Percentiles rank a stretch among this genome's conserved stretches.
Conservation (phyloP, 1,284 basidiomycete species). For the Malassezia equina region DNA sequence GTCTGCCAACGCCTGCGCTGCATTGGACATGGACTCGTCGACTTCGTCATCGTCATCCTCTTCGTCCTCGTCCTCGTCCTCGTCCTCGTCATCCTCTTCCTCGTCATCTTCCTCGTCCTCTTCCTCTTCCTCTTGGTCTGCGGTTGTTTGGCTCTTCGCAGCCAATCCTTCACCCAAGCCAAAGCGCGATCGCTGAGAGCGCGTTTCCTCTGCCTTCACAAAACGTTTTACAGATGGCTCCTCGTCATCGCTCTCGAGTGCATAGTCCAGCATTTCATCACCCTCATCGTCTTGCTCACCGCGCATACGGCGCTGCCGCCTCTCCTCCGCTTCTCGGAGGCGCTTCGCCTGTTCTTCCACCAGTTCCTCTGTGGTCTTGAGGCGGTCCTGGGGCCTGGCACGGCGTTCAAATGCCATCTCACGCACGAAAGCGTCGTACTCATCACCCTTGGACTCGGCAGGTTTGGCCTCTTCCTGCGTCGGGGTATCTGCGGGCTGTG, state of each 20-base stretch:
- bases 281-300: conserved; percentile 54
- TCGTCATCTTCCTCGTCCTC: conserved; percentile 42
- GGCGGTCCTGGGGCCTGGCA: conserved; percentile 85
- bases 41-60: conserved; percentile 30
- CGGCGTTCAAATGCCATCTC: conserved; percentile 86
- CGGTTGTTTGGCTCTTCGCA: conserved; percentile 48
- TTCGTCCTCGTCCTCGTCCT: conserved; percentile 44
- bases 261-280: conserved; percentile 5
- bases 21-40: conserved; percentile 47
- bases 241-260: conserved; percentile 45
- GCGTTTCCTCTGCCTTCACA: conserved; percentile 16
- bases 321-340: conserved; percentile 73
- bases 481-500: conserved; percentile 8
- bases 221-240: conserved; percentile 38
- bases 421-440: conserved; percentile 81
- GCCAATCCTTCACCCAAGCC: conserved; percentile 40
- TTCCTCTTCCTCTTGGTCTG: conserved; percentile 60
- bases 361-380: conserved; percentile 90
- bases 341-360: conserved; percentile 78
- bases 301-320: conserved; percentile 71
- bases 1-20: conserved; percentile 29
- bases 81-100: conserved; percentile 44
- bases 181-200: conserved; percentile 3
- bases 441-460: conserved; percentile 25
- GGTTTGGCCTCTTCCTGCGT: background rate